phyloP scores from a whole-genome alignment of 768 basidiomycete species.

The Suillus hirtellus region DNA sequence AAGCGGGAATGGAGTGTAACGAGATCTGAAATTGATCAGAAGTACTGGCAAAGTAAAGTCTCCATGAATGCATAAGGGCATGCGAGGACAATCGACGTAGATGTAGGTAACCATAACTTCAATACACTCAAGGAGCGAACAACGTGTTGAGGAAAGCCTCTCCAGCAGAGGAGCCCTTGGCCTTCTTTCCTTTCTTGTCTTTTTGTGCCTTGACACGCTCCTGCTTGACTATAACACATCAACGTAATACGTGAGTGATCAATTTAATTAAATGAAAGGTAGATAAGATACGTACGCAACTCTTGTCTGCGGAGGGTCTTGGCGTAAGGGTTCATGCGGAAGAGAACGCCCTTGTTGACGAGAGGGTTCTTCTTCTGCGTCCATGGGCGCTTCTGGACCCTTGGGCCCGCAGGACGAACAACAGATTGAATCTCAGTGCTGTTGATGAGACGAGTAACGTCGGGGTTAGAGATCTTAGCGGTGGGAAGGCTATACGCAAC shows the following conservation, averaged over 20 bases:
- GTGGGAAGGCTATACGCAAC: conserved; percentile 68
- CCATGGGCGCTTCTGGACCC: conserved; percentile 90
- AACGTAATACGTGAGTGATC: conserved; percentile 10
- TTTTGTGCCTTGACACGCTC: conserved; percentile 67
- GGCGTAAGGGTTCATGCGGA: conserved; percentile 98
- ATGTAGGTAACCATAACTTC: conserved; percentile 12
- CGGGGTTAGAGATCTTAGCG: conserved; percentile 96
- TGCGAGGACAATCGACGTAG: conserved; percentile 11
- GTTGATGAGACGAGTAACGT: conserved; percentile 97
- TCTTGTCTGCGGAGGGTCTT: conserved; percentile 91
- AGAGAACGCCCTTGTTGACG: conserved; percentile 88
- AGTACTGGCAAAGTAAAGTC: not conserved
- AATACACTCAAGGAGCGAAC: conserved; percentile 69
- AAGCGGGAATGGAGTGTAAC: not conserved
- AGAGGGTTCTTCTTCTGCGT: conserved; percentile 99
- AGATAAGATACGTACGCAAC: conserved; percentile 60
- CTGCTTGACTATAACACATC: conserved; percentile 62
- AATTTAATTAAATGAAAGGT: not conserved
- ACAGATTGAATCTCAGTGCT: conserved; percentile 97
- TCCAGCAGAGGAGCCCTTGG: conserved; percentile 67
- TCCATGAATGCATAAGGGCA: conserved; percentile 16
- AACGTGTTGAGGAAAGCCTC: conserved; percentile 84
- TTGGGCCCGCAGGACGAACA: conserved; percentile 85
- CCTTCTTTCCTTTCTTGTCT: conserved; percentile 60
- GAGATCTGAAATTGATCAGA: not conserved